These are phyloP conservation scores for Aspergillus oerlinghausenensis DNA, from an alignment of 2,329 filamentous ascomycete species.

Conservation along the genomic window DNA sequence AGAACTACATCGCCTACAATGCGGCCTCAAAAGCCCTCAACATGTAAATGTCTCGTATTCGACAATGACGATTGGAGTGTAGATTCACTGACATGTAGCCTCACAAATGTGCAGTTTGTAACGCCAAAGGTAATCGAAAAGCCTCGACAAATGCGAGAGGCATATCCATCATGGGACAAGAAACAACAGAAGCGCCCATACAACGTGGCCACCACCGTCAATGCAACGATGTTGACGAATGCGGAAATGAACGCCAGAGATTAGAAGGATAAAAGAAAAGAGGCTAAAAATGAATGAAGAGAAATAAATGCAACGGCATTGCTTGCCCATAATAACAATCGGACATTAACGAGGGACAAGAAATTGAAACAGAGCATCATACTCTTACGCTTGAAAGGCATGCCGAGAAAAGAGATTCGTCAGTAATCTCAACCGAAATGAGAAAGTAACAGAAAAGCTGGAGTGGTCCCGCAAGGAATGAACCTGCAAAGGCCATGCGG, in stretches of 20 bases:
- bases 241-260: slow-evolving; percentile 4
- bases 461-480: slow-evolving; percentile 6
- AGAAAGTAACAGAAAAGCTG: slow-evolving; percentile 1
- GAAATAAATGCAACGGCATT: slow-evolving; percentile 19
- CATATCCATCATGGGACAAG: neutral
- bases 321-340: slow-evolving; percentile 22
- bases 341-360: slow-evolving; percentile 32
- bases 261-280: slow-evolving; percentile 12
- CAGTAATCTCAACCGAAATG: slow-evolving; percentile 21
- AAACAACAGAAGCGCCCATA: neutral
- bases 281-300: slow-evolving; percentile 22
- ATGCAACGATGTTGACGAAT: neutral
- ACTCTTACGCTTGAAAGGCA: slow-evolving; percentile 27
- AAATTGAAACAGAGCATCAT: slow-evolving; percentile 25
- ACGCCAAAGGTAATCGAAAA: neutral
- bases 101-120: neutral
- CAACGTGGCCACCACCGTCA: neutral
- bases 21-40: neutral
- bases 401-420: slow-evolving; percentile 34
- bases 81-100: neutral
- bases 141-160: neutral
- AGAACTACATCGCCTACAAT: neutral
- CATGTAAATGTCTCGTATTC: neutral
- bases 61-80: neutral
- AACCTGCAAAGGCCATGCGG: slow-evolving; percentile 18